Conservation (phyloP, 23 red algal genomes). For the Pyropia haitanensis region DNA sequence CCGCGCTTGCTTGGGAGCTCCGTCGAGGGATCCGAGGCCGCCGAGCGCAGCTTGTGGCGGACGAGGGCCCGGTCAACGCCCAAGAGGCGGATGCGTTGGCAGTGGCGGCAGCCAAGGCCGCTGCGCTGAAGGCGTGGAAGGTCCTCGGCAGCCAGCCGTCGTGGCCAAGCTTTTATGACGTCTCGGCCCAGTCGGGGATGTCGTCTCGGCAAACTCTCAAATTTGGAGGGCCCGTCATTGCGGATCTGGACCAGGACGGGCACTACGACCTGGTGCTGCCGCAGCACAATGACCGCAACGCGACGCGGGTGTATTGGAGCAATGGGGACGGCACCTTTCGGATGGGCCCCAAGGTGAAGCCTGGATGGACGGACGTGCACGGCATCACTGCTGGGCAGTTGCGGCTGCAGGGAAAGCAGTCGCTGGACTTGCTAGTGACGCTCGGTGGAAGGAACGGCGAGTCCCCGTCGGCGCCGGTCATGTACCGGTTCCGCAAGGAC, state of each 20-base stretch:
- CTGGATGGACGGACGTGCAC: background rate
- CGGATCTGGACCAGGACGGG: constrained; percentile 52
- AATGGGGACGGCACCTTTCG: constrained; percentile 30
- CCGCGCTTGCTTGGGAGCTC: too few relatives aligned
- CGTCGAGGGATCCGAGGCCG: too few relatives aligned
- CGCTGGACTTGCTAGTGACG: background rate
- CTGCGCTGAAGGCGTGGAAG: too few relatives aligned
- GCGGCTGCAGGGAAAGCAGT: background rate
- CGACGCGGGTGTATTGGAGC: constrained; percentile 15
- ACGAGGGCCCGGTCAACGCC: too few relatives aligned
- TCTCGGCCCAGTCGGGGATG: background rate
- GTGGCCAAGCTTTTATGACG: constrained; percentile 1
- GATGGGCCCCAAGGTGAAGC: background rate
- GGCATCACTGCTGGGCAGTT: constrained; percentile 3
- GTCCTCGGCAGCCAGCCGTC: too few relatives aligned
- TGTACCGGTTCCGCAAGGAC: background rate
- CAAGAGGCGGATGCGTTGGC: too few relatives aligned
- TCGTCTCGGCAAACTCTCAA: background rate
- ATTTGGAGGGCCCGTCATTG: constrained; percentile 33
- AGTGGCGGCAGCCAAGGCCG: too few relatives aligned
- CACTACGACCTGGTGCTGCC: constrained; percentile 36
- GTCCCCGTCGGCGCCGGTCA: background rate
- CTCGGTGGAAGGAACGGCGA: background rate
- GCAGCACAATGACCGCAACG: constrained; percentile 10
- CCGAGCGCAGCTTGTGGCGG: too few relatives aligned